These are phyloP conservation scores for Acmispon strigosus DNA, from an alignment of 306 rosid genomes.

Conservation along the genomic window DNA sequence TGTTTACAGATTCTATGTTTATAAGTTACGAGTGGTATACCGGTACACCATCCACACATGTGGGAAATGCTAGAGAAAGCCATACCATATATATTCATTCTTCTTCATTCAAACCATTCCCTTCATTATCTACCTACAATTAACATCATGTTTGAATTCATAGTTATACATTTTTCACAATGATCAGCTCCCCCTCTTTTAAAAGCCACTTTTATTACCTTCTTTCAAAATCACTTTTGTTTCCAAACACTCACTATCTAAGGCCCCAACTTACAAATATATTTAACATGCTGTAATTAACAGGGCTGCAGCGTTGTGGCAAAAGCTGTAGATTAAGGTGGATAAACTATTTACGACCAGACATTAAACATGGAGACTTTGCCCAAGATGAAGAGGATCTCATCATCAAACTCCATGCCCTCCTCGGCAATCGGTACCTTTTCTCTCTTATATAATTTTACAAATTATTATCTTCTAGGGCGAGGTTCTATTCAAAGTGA, in stretches of 20 bases:
- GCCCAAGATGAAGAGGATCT: slow-evolving; percentile 62
- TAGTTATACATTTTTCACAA: no score
- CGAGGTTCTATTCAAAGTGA: not conserved
- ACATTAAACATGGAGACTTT: slow-evolving; percentile 52
- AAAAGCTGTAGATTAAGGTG: slow-evolving; percentile 66
- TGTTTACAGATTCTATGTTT: no score
- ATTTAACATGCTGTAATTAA: not conserved
- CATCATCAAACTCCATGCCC: slow-evolving; percentile 61
- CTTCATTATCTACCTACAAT: not conserved
- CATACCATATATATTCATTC: not conserved
- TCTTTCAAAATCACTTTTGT: no score
- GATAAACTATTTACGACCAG: slow-evolving; percentile 52
- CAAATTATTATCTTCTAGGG: not conserved
- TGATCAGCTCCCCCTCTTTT: no score
- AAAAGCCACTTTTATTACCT: no score
- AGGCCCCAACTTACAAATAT: not conserved
- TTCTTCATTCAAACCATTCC: not conserved
- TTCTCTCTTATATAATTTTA: not conserved
- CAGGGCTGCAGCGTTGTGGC: slow-evolving; percentile 58
- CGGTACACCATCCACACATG: no score
- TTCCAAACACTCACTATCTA: no score
- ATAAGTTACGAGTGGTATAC: no score
- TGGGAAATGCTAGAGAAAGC: no score
- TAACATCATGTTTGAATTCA: no score
- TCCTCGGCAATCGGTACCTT: slow-evolving; percentile 57